Conservation (phyloP, 2,329 filamentous ascomycete genomes). For the Clonostachys rhizophaga region DNA sequence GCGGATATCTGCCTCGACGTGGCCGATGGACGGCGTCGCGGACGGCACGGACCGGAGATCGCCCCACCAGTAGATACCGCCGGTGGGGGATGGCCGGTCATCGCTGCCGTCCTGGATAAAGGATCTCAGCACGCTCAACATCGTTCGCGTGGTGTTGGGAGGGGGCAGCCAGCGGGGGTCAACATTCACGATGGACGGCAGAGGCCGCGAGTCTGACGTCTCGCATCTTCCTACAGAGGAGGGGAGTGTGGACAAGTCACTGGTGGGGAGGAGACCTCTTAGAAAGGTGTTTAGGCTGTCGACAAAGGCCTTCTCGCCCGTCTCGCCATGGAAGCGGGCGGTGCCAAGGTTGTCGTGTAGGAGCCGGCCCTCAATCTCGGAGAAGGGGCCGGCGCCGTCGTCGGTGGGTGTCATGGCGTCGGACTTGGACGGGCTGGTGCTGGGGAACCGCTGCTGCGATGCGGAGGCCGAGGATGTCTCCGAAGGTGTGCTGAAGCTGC, state of each 20-base stretch:
- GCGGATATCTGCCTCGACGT: constrained; percentile 12
- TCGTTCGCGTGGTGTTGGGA: constrained; percentile 24
- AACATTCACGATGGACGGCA: constrained; percentile 23
- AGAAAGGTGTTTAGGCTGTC: constrained; percentile 34
- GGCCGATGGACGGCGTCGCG: constrained; percentile 11
- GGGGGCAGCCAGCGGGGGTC: constrained; percentile 33
- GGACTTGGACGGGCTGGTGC: constrained; percentile 6
- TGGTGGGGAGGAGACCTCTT: constrained; percentile 4
- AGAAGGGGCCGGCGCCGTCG: not conserved
- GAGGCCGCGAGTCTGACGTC: constrained; percentile 37
- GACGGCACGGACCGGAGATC: constrained; percentile 25
- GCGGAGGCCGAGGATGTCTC: constrained; percentile 8
- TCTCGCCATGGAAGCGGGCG: constrained; percentile 40
- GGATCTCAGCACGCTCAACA: constrained; percentile 32
- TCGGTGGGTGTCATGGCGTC: constrained; percentile 1
- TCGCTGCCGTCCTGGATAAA: constrained; percentile 37
- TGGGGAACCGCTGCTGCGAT: constrained; percentile 10
- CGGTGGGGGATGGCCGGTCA: constrained; percentile 19
- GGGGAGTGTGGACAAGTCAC: constrained; percentile 21
- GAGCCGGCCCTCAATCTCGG: constrained; percentile 26
- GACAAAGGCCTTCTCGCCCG: constrained; percentile 43
- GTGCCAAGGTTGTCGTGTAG: constrained; percentile 38
- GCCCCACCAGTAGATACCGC: constrained; percentile 44
- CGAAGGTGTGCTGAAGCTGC: not conserved
- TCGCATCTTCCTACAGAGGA: constrained; percentile 38